These are phyloP conservation scores for Aspergillus quadrilineatus DNA, from an alignment of 2,329 filamentous ascomycete genomes.

Conservation along the genomic window DNA sequence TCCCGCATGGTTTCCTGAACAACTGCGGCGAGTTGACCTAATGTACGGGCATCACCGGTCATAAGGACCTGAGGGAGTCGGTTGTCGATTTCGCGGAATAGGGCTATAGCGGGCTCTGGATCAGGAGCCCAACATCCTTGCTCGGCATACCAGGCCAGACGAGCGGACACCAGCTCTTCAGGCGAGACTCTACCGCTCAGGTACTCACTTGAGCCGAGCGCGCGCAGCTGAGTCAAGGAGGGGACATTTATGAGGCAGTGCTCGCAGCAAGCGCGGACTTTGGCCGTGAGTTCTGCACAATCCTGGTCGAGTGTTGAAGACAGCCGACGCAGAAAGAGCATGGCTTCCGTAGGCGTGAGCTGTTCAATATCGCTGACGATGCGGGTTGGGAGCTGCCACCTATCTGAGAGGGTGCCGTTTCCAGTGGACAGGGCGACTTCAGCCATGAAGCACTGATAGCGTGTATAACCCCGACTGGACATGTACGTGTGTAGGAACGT, in stretches of 20 bases:
- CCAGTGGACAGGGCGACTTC: slow-evolving; percentile 33
- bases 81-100: slow-evolving; percentile 40
- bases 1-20: slow-evolving; percentile 33
- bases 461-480: slow-evolving; percentile 30
- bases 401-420: slow-evolving; percentile 15
- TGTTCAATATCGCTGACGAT: slow-evolving; percentile 36
- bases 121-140: slow-evolving; percentile 32
- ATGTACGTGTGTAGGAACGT: slow-evolving; percentile 41
- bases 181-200: slow-evolving; percentile 40
- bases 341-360: slow-evolving; percentile 34
- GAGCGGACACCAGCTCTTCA: slow-evolving; percentile 36
- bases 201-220: slow-evolving; percentile 39
- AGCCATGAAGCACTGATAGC: slow-evolving; percentile 30
- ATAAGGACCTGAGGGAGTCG: slow-evolving; percentile 27
- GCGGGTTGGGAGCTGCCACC: slow-evolving; percentile 27
- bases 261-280: slow-evolving; percentile 22
- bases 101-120: slow-evolving; percentile 26
- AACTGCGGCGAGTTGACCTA: slow-evolving; percentile 37
- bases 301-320: slow-evolving; percentile 10
- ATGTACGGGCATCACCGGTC: slow-evolving; percentile 27
- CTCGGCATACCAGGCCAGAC: slow-evolving; percentile 43
- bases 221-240: slow-evolving; percentile 38
- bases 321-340: slow-evolving; percentile 21
- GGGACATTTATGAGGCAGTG: slow-evolving; percentile 32
- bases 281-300: slow-evolving; percentile 6